Base-by-base conservation (phyloP, 176 grass and related monocot species). In the Chrysopogon serrulatus region DNA sequence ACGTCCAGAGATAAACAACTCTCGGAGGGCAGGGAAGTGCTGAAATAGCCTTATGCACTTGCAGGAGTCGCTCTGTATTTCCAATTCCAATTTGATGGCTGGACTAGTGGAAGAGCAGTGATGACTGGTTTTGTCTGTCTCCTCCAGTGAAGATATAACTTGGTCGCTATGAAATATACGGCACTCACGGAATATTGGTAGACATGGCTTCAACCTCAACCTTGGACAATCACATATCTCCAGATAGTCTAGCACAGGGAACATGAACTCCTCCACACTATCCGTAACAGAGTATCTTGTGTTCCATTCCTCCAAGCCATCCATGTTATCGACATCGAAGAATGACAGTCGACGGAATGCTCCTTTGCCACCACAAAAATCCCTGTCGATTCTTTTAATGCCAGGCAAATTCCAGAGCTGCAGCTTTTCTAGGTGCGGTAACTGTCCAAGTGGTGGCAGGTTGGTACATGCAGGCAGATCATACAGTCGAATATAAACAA, bases 171-270 rank as follows among this genome's bases (percentile, higher is more conserved):
- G 2, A 0, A 0, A 0, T 62, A 64, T 78, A 9, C 0, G 0
- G 14, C n/a, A 72, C 2, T 23, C 2, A 28, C 13, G 4, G 4
- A 45, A 48, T 48, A 9, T 24, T 19, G 77, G 77, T 33, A 5
- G 59, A 17, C 77, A 23, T 21, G 76, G 60, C 23, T 79, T 65
- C 8, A 79, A 2, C 16, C 27, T 79, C 60, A 48, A 6, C 17
- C 0, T 8, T 7, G 4, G 18, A 41, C 77, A 79, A 0, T 0
- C 0, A 0, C 0, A 0, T 47, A 4, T 8, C 0, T 1, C 0
- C 5, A 79, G 18, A 3, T 0, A 1, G 0, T 47, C 56, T 2
- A 79, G 40, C 28, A 24, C 7, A 35, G 61, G 77, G 41, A 79
- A 79, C 77, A 66, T 48, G 27, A 66, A 79, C 26, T 59, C 65